Conservation (phyloP, 441 rosid species). For the Mallotus japonicus region DNA sequence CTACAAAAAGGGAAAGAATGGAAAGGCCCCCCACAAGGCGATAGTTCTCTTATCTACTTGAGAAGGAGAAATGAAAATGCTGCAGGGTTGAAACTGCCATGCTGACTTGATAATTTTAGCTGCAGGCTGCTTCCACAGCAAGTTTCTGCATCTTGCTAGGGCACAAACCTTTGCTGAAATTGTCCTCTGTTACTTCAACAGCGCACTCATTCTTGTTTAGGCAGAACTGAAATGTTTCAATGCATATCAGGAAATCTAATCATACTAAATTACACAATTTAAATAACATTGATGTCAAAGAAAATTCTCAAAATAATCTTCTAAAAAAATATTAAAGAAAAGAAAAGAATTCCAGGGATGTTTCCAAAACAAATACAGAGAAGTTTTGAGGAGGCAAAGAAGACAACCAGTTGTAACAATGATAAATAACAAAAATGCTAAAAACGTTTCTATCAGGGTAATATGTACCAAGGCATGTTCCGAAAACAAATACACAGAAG, state of each 20-base stretch:
- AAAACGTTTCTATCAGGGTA: too few relatives aligned
- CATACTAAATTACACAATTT: not conserved
- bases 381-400: not conserved
- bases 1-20: too few relatives aligned
- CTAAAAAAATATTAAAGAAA: not conserved
- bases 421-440: too few relatives aligned
- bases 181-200: constrained; percentile 35
- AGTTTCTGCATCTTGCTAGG: constrained; percentile 39
- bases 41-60: too few relatives aligned
- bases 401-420: too few relatives aligned
- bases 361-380: not conserved
- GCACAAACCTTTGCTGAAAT: constrained; percentile 41
- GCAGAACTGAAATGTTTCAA: constrained; percentile 43
- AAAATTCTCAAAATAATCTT: not conserved
- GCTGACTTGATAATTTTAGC: constrained; percentile 26
- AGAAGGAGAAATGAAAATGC: too few relatives aligned
- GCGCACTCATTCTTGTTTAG: constrained; percentile 40
- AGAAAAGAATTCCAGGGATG: not conserved
- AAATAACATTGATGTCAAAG: too few relatives aligned
- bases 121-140: constrained; percentile 53
- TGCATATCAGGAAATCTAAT: not conserved
- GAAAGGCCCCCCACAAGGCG: too few relatives aligned
- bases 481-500: not conserved
- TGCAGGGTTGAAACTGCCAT: not conserved
- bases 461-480: not conserved